Evolutionary conservation across 108 stramenopile species (phyloP).

Genomic region (Fistulifera pelliculosa): DNA sequence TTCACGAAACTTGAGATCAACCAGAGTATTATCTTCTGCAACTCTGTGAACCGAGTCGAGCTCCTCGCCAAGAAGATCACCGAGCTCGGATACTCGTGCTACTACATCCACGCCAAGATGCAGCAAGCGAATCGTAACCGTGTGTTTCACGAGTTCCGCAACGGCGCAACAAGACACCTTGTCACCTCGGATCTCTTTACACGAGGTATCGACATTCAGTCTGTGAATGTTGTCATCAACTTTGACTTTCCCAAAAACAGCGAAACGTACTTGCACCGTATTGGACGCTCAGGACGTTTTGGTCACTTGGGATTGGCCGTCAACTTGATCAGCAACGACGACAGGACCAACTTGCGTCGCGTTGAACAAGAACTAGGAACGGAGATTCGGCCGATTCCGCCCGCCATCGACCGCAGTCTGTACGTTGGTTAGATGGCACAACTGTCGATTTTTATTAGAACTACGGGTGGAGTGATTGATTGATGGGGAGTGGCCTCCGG

Average conservation of each 20-base stretch:
- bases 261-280: conserved; percentile 98
- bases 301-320: conserved; percentile 98
- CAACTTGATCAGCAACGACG: conserved; percentile 96
- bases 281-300: conserved; percentile 96
- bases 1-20: conserved; percentile 97
- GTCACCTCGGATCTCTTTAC: conserved; percentile 98
- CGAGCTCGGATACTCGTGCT: conserved; percentile 98
- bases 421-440: conserved; percentile 83
- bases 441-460: background rate
- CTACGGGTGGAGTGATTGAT: conserved; percentile 23
- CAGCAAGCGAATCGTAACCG: conserved; percentile 96
- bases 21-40: conserved; percentile 99
- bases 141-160: conserved; percentile 98
- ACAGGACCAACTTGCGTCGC: conserved; percentile 66
- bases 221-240: conserved; percentile 98
- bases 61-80: conserved; percentile 97
- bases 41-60: conserved; percentile 97
- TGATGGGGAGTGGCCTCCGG: conserved; percentile 21
- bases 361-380: conserved; percentile 96
- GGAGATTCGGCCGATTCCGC: conserved; percentile 95
- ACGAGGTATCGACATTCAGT: conserved; percentile 99
- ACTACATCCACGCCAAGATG: conserved; percentile 99
- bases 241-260: conserved; percentile 99
- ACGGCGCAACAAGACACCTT: conserved; percentile 94
- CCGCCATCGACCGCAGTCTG: conserved; percentile 89